These are phyloP conservation scores for Magnusiomyces sp. DNA, from an alignment of 1,139 yeast genomes.

Conservation along the genomic window DNA sequence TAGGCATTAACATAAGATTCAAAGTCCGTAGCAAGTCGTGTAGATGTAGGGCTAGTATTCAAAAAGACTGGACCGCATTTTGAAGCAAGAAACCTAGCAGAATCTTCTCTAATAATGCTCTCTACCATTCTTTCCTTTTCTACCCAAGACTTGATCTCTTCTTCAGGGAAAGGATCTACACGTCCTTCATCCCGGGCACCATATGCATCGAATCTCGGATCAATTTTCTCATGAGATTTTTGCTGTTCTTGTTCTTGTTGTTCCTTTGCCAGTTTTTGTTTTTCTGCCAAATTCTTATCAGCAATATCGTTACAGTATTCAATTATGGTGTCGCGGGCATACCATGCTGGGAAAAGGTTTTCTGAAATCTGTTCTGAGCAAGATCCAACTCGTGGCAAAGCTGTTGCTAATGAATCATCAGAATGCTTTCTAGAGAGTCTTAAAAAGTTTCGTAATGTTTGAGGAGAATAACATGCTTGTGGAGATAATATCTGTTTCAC, in stretches of 20 bases:
- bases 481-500: constrained; percentile 19
- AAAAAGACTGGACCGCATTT: constrained; percentile 25
- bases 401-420: constrained; percentile 23
- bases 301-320: constrained; percentile 28
- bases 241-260: constrained; percentile 2
- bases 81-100: constrained; percentile 19
- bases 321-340: constrained; percentile 25
- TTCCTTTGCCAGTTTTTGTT: not conserved
- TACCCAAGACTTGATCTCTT: constrained; percentile 25
- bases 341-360: constrained; percentile 29
- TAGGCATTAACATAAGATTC: constrained; percentile 1
- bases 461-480: constrained; percentile 21
- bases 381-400: constrained; percentile 22
- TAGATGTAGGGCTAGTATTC: not conserved
- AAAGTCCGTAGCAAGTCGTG: constrained; percentile 1
- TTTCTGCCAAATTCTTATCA: constrained; percentile 10
- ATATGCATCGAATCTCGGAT: constrained; percentile 32
- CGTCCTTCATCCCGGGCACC: constrained; percentile 25
- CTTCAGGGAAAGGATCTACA: constrained; percentile 19
- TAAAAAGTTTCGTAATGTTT: constrained; percentile 22
- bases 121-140: constrained; percentile 26
- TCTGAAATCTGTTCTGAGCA: constrained; percentile 23
- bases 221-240: constrained; percentile 19
- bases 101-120: constrained; percentile 27
- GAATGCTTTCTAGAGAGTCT: constrained; percentile 22